Conservation (phyloP, 2,329 filamentous ascomycete species). For the Tolypocladium amazonense region DNA sequence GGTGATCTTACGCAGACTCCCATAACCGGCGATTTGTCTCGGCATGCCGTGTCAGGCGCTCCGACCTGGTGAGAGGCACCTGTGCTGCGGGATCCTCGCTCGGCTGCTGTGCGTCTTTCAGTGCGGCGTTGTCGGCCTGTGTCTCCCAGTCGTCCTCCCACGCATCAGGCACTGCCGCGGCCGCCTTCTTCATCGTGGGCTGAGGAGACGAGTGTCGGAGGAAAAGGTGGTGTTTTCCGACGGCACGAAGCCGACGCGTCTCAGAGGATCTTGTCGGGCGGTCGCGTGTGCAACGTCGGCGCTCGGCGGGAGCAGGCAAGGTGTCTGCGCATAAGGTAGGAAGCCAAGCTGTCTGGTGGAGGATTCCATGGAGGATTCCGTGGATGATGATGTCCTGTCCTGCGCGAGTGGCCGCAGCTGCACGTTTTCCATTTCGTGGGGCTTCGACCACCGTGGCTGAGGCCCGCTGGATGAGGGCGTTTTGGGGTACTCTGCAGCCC, state of each 20-base stretch:
- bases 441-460: not conserved
- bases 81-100: slow-evolving; percentile 21
- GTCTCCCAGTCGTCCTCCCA: slow-evolving; percentile 90
- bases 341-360: not conserved
- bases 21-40: slow-evolving; percentile 80
- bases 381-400: not conserved
- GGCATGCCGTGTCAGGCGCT: slow-evolving; percentile 68
- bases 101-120: slow-evolving; percentile 23
- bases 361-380: not conserved
- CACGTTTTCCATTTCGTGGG: not conserved
- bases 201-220: not conserved
- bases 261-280: not conserved
- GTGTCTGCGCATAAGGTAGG: not conserved
- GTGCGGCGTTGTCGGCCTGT: slow-evolving; percentile 51
- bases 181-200: slow-evolving; percentile 32
- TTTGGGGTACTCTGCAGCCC: not conserved
- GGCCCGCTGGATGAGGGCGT: not conserved
- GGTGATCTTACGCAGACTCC: slow-evolving; percentile 64
- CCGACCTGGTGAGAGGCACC: slow-evolving; percentile 53
- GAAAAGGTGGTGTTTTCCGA: not conserved
- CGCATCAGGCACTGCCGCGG: slow-evolving; percentile 53
- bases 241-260: not conserved
- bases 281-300: slow-evolving; percentile 1
- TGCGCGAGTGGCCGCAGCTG: not conserved
- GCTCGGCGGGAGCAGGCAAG: not conserved